phyloP scores from a whole-genome alignment of 768 basidiomycete species.

The Lactifluus hygrophoroides region DNA sequence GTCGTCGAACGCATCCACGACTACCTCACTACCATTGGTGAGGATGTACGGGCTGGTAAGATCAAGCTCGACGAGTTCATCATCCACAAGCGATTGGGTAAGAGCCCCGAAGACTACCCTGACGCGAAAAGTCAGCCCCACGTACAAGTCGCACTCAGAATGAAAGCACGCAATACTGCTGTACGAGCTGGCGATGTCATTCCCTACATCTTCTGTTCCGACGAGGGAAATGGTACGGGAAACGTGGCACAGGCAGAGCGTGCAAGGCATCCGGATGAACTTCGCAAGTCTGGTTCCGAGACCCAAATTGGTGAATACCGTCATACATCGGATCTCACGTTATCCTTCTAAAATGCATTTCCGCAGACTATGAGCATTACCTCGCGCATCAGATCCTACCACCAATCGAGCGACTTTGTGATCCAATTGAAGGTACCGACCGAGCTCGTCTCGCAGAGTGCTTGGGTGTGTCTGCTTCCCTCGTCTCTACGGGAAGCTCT shows the following conservation, averaged over 20 bases:
- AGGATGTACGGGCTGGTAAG: slow-evolving; percentile 68
- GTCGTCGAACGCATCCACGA: slow-evolving; percentile 92
- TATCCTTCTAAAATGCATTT: not conserved
- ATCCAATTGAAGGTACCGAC: slow-evolving; percentile 94
- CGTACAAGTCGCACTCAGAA: slow-evolving; percentile 87
- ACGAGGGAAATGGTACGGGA: slow-evolving; percentile 59
- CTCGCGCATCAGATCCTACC: slow-evolving; percentile 87
- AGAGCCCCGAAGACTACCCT: slow-evolving; percentile 95
- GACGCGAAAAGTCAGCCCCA: slow-evolving; percentile 94
- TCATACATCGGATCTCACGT: not conserved
- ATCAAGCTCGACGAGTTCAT: slow-evolving; percentile 90
- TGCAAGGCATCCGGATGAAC: slow-evolving; percentile 90
- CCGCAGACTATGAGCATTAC: slow-evolving; percentile 83
- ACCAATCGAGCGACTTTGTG: slow-evolving; percentile 91
- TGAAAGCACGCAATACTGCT: slow-evolving; percentile 76
- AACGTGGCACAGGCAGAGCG: slow-evolving; percentile 80
- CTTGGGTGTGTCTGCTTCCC: slow-evolving; percentile 55
- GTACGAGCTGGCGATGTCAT: slow-evolving; percentile 90
- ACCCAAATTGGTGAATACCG: slow-evolving; percentile 61
- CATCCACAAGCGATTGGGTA: slow-evolving; percentile 93
- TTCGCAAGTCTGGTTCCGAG: slow-evolving; percentile 57
- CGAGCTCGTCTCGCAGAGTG: slow-evolving; percentile 89
- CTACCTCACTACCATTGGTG: slow-evolving; percentile 68
- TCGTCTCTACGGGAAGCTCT: not conserved
- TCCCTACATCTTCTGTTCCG: slow-evolving; percentile 87